These are phyloP conservation scores for Diaporthe sp. DNA, from an alignment of 2,329 filamentous ascomycete species.

Conservation along the genomic window DNA sequence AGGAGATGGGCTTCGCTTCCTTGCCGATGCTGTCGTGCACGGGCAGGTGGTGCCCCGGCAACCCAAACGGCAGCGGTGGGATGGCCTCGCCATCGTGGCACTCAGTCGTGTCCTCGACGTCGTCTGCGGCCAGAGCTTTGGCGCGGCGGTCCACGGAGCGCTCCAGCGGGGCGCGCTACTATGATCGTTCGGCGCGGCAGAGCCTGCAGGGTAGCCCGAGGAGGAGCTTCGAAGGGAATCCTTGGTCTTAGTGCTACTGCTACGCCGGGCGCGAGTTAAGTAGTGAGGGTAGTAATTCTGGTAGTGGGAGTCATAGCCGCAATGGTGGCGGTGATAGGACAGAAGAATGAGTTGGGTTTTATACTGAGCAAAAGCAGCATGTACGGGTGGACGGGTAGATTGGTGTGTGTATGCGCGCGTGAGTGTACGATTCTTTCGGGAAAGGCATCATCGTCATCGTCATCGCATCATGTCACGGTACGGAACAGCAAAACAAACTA, in stretches of 20 bases:
- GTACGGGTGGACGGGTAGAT: neutral
- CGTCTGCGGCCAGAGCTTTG: constrained; percentile 10
- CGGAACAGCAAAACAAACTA: neutral
- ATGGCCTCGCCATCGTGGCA: neutral
- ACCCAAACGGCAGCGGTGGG: neutral
- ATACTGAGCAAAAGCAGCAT: constrained; percentile 16
- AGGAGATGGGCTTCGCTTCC: constrained; percentile 47
- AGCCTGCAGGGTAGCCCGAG: neutral
- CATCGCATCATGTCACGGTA: constrained; percentile 17
- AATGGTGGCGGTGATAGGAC: neutral
- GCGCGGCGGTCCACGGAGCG: constrained; percentile 19
- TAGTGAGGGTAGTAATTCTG: neutral
- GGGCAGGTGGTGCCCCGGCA: constrained; percentile 27
- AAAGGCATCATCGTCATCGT: neutral
- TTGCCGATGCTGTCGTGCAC: constrained; percentile 33
- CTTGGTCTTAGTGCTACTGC: constrained; percentile 38
- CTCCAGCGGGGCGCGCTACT: neutral
- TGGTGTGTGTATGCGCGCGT: neutral
- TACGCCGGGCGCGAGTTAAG: constrained; percentile 28
- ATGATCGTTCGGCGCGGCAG: neutral
- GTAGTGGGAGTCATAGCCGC: neutral
- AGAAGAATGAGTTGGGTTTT: neutral
- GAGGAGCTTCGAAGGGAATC: constrained; percentile 12
- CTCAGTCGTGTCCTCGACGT: neutral
- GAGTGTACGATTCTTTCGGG: neutral